Conservation (phyloP, 176 grass and related monocot species). For the Oryza nivara region DNA sequence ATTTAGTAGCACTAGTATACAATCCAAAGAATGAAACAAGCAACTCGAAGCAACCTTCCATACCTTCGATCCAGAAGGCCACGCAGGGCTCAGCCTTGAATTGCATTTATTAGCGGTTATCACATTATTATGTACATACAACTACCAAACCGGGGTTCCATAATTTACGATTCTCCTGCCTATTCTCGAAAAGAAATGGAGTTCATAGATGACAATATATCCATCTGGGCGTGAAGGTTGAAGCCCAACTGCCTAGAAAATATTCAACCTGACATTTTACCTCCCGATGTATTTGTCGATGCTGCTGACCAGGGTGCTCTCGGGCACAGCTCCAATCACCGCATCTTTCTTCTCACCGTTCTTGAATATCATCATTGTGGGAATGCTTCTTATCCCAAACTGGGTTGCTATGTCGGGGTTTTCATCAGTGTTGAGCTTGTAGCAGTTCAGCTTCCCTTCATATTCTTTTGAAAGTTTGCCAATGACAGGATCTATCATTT, state of each 20-base stretch:
- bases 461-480: conserved; percentile 73
- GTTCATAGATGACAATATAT: conserved; percentile 28
- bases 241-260: conserved; percentile 8
- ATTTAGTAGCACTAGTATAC: background rate
- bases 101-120: conserved; percentile 22
- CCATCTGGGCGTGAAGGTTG: conserved; percentile 3
- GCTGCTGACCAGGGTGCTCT: conserved; percentile 54
- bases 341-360: conserved; percentile 73
- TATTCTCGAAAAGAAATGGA: background rate
- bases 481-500: conserved; percentile 71
- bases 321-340: conserved; percentile 72
- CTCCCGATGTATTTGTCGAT: conserved; percentile 53
- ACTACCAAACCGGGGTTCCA: background rate
- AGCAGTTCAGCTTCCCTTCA: conserved; percentile 67
- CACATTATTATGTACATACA: conserved; percentile 48
- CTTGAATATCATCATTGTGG: conserved; percentile 79
- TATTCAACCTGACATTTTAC: conserved; percentile 24
- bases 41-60: background rate
- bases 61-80: conserved; percentile 11
- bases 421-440: conserved; percentile 78
- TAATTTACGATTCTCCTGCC: background rate
- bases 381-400: conserved; percentile 73
- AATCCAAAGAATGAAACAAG: conserved; percentile 26
- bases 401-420: conserved; percentile 64
- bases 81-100: conserved; percentile 13